A percentile compares a stretch with the other conserved stretches of the same genome.
Conservation (phyloP, 2,329 filamentous ascomycete genomes). For the Scleromitrula shiraiana region DNA sequence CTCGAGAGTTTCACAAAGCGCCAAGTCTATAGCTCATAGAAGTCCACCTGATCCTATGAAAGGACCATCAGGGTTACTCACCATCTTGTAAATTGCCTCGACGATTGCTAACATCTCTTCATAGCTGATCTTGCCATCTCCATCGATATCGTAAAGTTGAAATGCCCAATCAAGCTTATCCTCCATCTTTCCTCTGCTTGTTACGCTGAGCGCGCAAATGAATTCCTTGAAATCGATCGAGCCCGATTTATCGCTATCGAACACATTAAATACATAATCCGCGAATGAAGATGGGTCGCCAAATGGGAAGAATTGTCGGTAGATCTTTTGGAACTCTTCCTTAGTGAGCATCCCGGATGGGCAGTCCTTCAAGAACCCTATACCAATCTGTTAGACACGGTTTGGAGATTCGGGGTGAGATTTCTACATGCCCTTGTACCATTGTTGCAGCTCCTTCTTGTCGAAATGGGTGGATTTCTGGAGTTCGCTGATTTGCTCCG, state of each 20-base stretch:
- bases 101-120: constrained; percentile 99
- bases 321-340: constrained; percentile 99
- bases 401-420: constrained; percentile 11
- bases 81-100: constrained; percentile 99
- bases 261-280: constrained; percentile 98
- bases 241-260: constrained; percentile 94
- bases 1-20: no score
- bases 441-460: constrained; percentile 99
- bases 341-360: constrained; percentile 95
- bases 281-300: constrained; percentile 96
- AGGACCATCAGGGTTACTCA: constrained; percentile 33
- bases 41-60: background rate
- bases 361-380: constrained; percentile 97
- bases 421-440: constrained; percentile 81
- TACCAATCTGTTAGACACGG: constrained; percentile 4
- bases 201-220: constrained; percentile 95
- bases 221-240: constrained; percentile 99
- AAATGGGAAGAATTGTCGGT: constrained; percentile 98
- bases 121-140: constrained; percentile 97
- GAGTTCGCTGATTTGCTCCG: constrained; percentile 89
- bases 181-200: constrained; percentile 96
- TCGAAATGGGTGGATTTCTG: constrained; percentile 98
- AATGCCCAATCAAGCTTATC: constrained; percentile 99
- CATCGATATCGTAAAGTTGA: constrained; percentile 98
- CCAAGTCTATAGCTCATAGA: background rate